Evolutionary conservation across 2,329 filamentous ascomycete species (phyloP), one percentile per base, ranked within the genome.

Genomic region (Botrytis galanthina): DNA sequence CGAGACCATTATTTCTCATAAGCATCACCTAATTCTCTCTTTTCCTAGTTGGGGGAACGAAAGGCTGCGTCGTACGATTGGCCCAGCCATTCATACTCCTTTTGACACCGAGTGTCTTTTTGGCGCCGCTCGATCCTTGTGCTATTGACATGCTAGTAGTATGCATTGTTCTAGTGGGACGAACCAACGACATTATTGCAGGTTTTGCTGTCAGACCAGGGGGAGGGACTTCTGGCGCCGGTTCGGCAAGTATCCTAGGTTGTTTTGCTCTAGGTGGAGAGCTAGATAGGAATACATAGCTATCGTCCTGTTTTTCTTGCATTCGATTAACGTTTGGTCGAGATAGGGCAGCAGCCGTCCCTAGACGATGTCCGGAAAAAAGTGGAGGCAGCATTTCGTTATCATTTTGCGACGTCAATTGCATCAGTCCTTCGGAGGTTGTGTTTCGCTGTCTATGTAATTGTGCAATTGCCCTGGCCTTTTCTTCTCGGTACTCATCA

Each of bases 71-170:
- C 54, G 77, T 77, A 60, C 76, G 74, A 73, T 77, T 79, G 44
- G 73, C 74, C 86, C 86, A 88, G 3, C 85, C 84, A 75, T 86
- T 83, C 82, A 88, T 83, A 70, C 83, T 85, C 71, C 79, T 75
- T 74, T 84, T 82, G 74, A 86, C 82, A 2, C 87, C 87, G 72
- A 88, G 75, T n/a, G 86, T 87, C 77, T 81, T 85, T 75, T 83
- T 83, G 67, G 79, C 39, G 48, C 73, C 48, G 60, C 46, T 67
- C 1, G 73, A 46, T 61, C 51, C 37, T 32, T 77, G 75, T 26
- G 75, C 46, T n/a, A 75, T 75, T 26, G 74, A 60, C n/a, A 79
- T 75, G 42, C 75, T 80, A 1, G 79, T 80, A 7, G 74, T 75
- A 73, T 79, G 77, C 44, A 77, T 75, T 18, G 77, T 77, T 39